phyloP scores from a whole-genome alignment of 1,284 basidiomycete genomes.

The Mycena sp. region DNA sequence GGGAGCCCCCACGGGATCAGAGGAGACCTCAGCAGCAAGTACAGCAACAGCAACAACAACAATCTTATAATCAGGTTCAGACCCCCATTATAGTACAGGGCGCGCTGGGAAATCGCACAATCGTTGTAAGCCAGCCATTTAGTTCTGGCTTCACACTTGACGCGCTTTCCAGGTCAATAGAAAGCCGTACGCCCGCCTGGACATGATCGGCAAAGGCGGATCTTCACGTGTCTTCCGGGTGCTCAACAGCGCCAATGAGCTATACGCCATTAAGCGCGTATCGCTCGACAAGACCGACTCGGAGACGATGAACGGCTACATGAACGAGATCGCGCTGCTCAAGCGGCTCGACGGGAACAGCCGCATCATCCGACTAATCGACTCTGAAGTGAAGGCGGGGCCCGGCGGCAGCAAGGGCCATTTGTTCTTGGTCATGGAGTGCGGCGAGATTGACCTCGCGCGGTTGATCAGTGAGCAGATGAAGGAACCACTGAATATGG shows the following conservation, averaged over 20 bases:
- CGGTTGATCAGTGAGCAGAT: constrained; percentile 84
- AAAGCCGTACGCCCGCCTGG: constrained; percentile 82
- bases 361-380: constrained; percentile 89
- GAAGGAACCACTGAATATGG: constrained; percentile 86
- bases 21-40: constrained; percentile 37
- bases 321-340: constrained; percentile 92
- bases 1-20: constrained; percentile 39
- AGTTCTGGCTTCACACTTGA: not conserved
- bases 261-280: constrained; percentile 91
- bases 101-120: constrained; percentile 30
- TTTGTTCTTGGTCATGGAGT: constrained; percentile 91
- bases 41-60: constrained; percentile 29
- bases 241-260: constrained; percentile 76
- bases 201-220: constrained; percentile 91
- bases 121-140: constrained; percentile 22
- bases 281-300: constrained; percentile 85
- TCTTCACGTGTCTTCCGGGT: constrained; percentile 95
- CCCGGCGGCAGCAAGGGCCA: constrained; percentile 72
- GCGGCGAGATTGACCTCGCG: constrained; percentile 91
- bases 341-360: constrained; percentile 89
- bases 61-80: constrained; percentile 12
- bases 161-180: constrained; percentile 72
- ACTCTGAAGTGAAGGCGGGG: constrained; percentile 80
- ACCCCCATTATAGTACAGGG: constrained; percentile 24
- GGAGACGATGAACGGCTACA: constrained; percentile 91